Percentiles rank a stretch among this genome's conserved stretches.
These are phyloP conservation scores for Sphaerulina vaccinii DNA, from an alignment of 2,329 filamentous ascomycete genomes.

Conservation along the genomic window DNA sequence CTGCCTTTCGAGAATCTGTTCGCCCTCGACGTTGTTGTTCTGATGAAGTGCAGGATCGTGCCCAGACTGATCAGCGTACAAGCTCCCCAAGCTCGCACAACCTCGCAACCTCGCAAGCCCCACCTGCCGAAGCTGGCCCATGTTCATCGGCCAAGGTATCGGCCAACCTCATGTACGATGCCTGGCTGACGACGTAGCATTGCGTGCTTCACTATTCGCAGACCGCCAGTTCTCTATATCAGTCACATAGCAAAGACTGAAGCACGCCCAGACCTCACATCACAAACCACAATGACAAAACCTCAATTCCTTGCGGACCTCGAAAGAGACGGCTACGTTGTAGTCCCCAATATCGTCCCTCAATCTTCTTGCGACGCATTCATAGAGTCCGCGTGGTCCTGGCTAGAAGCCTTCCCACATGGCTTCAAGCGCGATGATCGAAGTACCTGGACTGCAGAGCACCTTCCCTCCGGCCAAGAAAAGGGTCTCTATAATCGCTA, in stretches of 20 bases:
- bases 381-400: constrained; percentile 17
- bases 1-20: background rate
- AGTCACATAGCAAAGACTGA: too few species aligned
- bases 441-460: constrained; percentile 22
- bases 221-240: too few species aligned
- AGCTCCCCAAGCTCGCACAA: background rate
- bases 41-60: background rate
- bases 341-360: constrained; percentile 22
- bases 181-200: too few species aligned
- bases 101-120: background rate
- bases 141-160: background rate
- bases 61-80: background rate
- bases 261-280: too few species aligned
- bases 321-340: constrained; percentile 24
- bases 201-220: too few species aligned
- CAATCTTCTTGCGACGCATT: constrained; percentile 17
- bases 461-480: constrained; percentile 18
- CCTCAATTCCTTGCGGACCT: constrained; percentile 24
- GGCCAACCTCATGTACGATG: too few species aligned
- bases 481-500: constrained; percentile 28
- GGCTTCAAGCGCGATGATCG: constrained; percentile 26
- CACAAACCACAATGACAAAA: too few species aligned
- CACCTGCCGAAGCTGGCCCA: background rate
- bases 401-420: constrained; percentile 22
- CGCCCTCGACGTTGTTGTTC: too few species aligned